phyloP scores from a whole-genome alignment of 1,284 basidiomycete species.

The Melampsora americana region DNA sequence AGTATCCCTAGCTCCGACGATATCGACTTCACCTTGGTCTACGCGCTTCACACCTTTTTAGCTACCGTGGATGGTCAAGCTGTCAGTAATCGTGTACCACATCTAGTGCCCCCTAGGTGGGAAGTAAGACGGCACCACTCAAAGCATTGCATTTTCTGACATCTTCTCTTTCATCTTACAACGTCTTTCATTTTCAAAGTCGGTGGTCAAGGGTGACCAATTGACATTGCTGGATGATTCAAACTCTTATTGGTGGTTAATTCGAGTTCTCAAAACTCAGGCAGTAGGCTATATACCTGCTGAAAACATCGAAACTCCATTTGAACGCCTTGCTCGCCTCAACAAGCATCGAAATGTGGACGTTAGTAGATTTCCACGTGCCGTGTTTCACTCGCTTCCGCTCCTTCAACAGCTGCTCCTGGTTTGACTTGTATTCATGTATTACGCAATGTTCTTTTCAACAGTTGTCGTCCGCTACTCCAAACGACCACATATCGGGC shows the following conservation, averaged over 20 bases:
- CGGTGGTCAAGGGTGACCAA: slow-evolving; percentile 91
- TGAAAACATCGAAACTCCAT: slow-evolving; percentile 98
- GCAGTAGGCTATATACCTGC: slow-evolving; percentile 99
- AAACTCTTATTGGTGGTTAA: slow-evolving; percentile 98
- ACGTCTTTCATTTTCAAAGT: slow-evolving; percentile 9
- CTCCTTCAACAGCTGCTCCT: slow-evolving; percentile 40
- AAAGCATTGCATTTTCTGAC: neutral
- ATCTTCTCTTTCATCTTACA: neutral
- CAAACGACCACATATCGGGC: slow-evolving; percentile 52
- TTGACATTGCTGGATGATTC: slow-evolving; percentile 90
- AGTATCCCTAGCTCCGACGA: slow-evolving; percentile 77
- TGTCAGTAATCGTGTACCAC: slow-evolving; percentile 55
- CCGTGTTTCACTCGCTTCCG: neutral
- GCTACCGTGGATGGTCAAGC: slow-evolving; percentile 95
- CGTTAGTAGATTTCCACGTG: slow-evolving; percentile 60
- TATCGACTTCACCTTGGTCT: slow-evolving; percentile 84
- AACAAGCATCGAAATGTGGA: slow-evolving; percentile 99
- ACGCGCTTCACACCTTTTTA: slow-evolving; percentile 84
- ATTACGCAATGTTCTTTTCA: neutral
- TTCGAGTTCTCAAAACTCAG: slow-evolving; percentile 91
- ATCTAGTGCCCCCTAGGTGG: neutral
- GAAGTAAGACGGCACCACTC: neutral
- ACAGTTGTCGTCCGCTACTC: slow-evolving; percentile 52
- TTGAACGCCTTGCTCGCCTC: slow-evolving; percentile 86
- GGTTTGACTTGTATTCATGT: neutral